These are phyloP conservation scores for Sarocladium kiliense DNA, from an alignment of 2,329 filamentous ascomycete species.

Conservation along the genomic window DNA sequence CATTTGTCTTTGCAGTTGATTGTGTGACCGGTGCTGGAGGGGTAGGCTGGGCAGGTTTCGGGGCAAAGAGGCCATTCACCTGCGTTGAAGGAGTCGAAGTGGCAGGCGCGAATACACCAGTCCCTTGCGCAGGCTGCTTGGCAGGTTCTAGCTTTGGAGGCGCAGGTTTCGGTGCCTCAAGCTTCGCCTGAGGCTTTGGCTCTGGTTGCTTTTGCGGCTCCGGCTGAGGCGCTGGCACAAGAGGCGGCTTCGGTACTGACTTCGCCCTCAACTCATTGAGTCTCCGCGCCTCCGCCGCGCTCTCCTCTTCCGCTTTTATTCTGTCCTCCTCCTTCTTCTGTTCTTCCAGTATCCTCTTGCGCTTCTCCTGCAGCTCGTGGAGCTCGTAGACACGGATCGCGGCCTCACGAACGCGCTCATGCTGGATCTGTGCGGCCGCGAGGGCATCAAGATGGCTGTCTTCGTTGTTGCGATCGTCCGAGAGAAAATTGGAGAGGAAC, in stretches of 20 bases:
- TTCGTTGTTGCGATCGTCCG: conserved; percentile 57
- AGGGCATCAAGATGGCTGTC: conserved; percentile 61
- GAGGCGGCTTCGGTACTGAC: conserved; percentile 38
- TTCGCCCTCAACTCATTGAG: conserved; percentile 42
- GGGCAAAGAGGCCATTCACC: neutral
- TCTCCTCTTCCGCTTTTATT: conserved; percentile 35
- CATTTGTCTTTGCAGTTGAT: conserved; percentile 8
- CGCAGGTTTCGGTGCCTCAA: conserved; percentile 9
- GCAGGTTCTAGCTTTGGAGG: neutral
- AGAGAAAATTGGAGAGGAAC: conserved; percentile 56
- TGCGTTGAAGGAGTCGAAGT: neutral
- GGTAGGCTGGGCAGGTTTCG: conserved; percentile 11
- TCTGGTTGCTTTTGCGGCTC: conserved; percentile 18
- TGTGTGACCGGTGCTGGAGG: conserved; percentile 8
- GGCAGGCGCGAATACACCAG: neutral
- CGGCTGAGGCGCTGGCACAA: conserved; percentile 23
- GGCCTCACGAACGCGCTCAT: conserved; percentile 55
- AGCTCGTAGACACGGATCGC: conserved; percentile 44
- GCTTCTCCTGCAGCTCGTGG: conserved; percentile 40
- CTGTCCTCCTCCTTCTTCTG: conserved; percentile 43
- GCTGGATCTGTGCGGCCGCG: conserved; percentile 58
- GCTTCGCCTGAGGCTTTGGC: conserved; percentile 11
- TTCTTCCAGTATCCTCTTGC: conserved; percentile 35
- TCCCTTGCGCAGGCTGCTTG: conserved; percentile 7
- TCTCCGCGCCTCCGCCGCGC: conserved; percentile 42